Percentiles rank a stretch among this genome's conserved stretches.
Conservation (phyloP, 2,329 filamentous ascomycete genomes). For the Fonsecaea pedrosoi region DNA sequence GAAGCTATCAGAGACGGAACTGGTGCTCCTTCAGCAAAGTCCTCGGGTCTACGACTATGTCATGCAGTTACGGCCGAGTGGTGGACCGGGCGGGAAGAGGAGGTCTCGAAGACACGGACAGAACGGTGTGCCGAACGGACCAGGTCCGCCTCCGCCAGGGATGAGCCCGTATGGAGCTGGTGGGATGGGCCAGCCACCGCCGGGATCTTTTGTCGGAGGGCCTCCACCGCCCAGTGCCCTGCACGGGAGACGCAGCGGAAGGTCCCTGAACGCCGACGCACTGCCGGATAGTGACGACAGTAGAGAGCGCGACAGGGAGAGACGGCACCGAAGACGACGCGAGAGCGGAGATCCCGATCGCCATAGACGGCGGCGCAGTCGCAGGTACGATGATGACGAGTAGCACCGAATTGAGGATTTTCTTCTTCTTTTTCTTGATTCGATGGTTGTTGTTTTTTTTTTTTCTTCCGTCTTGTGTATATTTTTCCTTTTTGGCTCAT, state of each 20-base stretch:
- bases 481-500: not conserved
- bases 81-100: conserved; percentile 30
- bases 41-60: conserved; percentile 37
- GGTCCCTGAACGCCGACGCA: conserved; percentile 14
- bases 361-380: conserved; percentile 27
- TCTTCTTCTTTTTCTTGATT: too few species aligned
- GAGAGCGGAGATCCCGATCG: conserved; percentile 29
- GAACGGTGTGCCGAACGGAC: conserved; percentile 14
- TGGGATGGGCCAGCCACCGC: conserved; percentile 6
- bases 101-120: conserved; percentile 25
- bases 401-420: not conserved
- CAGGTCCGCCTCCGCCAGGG: conserved; percentile 6
- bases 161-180: not conserved
- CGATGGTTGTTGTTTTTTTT: not conserved
- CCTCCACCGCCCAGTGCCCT: not conserved
- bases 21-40: conserved; percentile 36
- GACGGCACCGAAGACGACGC: conserved; percentile 13
- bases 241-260: conserved; percentile 1
- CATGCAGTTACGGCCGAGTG: conserved; percentile 26
- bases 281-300: conserved; percentile 14
- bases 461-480: not conserved
- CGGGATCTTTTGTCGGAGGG: conserved; percentile 17
- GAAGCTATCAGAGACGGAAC: conserved; percentile 36
- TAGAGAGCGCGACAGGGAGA: conserved; percentile 1
- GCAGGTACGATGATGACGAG: conserved; percentile 28